Evolutionary conservation across 2,329 filamentous ascomycete species (phyloP).

Genomic region (Scedosporium aurantiacum): DNA sequence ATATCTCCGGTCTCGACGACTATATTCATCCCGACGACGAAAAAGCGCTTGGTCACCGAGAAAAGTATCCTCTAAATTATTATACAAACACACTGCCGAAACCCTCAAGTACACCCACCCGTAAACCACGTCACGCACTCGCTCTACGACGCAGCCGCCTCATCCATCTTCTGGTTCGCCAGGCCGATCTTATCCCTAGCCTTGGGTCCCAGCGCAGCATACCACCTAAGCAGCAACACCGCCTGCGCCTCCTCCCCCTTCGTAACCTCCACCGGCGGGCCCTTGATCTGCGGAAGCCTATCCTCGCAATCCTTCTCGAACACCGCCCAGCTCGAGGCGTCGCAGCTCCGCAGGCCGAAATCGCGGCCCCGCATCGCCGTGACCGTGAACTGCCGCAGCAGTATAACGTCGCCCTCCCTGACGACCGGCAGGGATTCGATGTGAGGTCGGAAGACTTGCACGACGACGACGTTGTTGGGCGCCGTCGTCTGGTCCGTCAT

Average conservation of each 20-base stretch:
- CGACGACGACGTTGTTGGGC: constrained; percentile 38
- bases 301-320: constrained; percentile 34
- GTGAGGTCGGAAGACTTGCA: constrained; percentile 48
- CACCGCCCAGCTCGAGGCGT: constrained; percentile 50
- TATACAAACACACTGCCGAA: background rate
- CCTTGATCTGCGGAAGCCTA: constrained; percentile 41
- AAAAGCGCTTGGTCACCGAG: background rate
- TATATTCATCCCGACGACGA: no score
- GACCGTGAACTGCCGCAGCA: constrained; percentile 46
- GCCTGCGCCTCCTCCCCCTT: constrained; percentile 39
- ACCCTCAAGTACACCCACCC: background rate
- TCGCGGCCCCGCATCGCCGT: constrained; percentile 41
- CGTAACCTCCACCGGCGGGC: constrained; percentile 47
- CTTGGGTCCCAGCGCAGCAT: constrained; percentile 33
- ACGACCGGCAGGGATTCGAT: constrained; percentile 44
- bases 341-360: constrained; percentile 44
- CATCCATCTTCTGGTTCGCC: constrained; percentile 27
- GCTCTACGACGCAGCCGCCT: background rate
- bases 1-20: no score
- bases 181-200: constrained; percentile 35
- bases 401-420: constrained; percentile 43
- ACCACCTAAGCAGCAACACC: constrained; percentile 37
- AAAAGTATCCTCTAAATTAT: background rate
- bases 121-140: background rate
- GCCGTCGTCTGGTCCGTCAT: constrained; percentile 45